These are phyloP conservation scores for Astrephomene gubernaculifera DNA, from an alignment of 139 green algal genomes.

Conservation along the genomic window DNA sequence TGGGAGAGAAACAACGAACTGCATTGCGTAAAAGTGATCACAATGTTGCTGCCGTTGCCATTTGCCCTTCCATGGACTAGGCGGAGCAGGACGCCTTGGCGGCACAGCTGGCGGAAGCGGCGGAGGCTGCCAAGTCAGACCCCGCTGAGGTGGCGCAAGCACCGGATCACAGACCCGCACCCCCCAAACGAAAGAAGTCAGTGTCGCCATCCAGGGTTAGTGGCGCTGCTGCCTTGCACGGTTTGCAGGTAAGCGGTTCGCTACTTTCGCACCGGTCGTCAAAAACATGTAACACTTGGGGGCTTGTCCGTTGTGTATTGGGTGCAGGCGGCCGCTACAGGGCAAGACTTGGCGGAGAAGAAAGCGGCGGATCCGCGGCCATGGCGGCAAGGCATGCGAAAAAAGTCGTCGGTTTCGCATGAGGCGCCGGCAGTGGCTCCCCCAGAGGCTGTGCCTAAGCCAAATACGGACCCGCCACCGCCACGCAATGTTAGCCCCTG, in stretches of 20 bases:
- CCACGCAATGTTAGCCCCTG: slow-evolving; percentile 25
- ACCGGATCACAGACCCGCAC: background rate
- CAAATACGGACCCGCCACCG: background rate
- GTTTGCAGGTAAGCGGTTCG: slow-evolving; percentile 19
- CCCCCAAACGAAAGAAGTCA: background rate
- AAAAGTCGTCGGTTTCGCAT: background rate
- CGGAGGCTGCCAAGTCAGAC: background rate
- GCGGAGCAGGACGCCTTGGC: slow-evolving; percentile 18
- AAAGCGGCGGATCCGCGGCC: slow-evolving; percentile 16
- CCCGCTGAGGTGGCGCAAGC: background rate
- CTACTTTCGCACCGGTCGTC: background rate
- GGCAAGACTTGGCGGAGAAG: background rate
- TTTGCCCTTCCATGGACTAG: background rate
- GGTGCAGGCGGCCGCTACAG: background rate
- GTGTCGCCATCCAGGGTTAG: background rate
- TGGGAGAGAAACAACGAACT: too few species aligned
- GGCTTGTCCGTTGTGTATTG: background rate
- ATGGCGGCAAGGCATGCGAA: slow-evolving; percentile 34
- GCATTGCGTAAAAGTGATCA: too few species aligned
- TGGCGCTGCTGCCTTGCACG: background rate
- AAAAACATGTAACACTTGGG: background rate
- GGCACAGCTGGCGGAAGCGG: background rate
- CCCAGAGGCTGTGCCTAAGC: background rate
- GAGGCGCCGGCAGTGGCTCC: slow-evolving; percentile 2
- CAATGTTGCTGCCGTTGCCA: too few species aligned